Evolutionary conservation across 106 monocot genomes (phyloP).

Genomic region (Platanthera zijinensis): DNA sequence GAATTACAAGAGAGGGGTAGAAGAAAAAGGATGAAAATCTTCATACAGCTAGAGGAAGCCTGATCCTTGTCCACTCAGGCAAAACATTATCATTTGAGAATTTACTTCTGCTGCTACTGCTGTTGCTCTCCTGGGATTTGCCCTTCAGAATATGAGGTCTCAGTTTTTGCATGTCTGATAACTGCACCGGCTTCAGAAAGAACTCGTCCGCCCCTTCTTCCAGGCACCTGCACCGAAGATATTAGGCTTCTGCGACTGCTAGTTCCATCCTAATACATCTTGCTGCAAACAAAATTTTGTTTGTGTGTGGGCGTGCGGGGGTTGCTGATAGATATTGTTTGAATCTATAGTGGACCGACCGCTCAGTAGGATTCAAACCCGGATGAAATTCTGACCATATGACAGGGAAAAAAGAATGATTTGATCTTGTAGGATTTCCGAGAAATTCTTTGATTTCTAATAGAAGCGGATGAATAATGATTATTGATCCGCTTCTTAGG

Average conservation of each 20-base stretch:
- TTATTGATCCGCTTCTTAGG: too few species aligned
- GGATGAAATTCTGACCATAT: too few species aligned
- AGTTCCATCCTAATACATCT: background rate
- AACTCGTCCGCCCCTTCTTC: conserved; percentile 83
- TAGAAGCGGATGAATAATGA: too few species aligned
- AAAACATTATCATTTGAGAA: background rate
- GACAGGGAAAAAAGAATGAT: too few species aligned
- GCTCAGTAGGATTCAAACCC: too few species aligned
- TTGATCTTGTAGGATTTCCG: too few species aligned
- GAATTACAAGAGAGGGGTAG: background rate
- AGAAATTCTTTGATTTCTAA: too few species aligned
- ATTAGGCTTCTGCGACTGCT: background rate
- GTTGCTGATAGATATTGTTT: too few species aligned
- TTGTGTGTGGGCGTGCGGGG: too few species aligned
- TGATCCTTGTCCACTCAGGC: background rate
- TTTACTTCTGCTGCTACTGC: background rate
- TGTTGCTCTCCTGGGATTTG: conserved; percentile 19
- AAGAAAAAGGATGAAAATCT: background rate
- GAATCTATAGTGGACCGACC: too few species aligned
- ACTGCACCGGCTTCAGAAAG: conserved; percentile 67
- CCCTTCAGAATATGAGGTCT: conserved; percentile 56
- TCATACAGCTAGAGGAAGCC: background rate
- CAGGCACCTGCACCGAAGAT: conserved; percentile 43
- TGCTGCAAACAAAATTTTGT: too few species aligned
- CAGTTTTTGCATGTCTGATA: conserved; percentile 66